phyloP scores from a whole-genome alignment of 345 rosid species.

The Abelmoschus esculentus region DNA sequence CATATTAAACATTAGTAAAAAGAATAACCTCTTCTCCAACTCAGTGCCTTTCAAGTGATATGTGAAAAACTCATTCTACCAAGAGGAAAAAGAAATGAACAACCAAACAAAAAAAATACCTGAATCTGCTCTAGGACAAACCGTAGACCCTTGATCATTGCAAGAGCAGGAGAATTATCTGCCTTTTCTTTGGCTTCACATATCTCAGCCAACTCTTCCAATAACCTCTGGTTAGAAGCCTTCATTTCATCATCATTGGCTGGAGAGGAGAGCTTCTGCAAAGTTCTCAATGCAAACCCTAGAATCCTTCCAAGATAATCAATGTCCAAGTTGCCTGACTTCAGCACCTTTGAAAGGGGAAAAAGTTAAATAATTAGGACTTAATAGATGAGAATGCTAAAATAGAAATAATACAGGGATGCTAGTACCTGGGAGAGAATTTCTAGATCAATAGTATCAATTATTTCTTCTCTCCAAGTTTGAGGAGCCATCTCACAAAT shows the following conservation, averaged over 20 bases:
- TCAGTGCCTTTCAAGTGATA: too few relatives aligned
- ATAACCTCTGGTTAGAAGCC: slow-evolving; percentile 35
- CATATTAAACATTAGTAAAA: background rate
- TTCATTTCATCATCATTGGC: slow-evolving; percentile 62
- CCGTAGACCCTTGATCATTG: slow-evolving; percentile 70
- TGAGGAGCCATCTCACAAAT: background rate
- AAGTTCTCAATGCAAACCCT: slow-evolving; percentile 60
- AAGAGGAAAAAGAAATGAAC: too few relatives aligned
- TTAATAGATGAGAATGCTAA: background rate
- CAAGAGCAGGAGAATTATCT: slow-evolving; percentile 39
- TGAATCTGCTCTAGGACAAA: too few relatives aligned
- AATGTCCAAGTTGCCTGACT: slow-evolving; percentile 59
- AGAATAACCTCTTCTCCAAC: too few relatives aligned
- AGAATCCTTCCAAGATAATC: slow-evolving; percentile 70
- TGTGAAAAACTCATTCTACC: too few relatives aligned
- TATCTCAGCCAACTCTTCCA: slow-evolving; percentile 53
- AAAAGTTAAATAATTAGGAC: background rate
- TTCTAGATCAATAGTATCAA: background rate
- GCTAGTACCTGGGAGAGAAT: background rate
- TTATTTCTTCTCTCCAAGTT: background rate
- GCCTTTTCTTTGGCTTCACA: slow-evolving; percentile 40
- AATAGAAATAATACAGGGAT: background rate
- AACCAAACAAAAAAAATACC: too few relatives aligned
- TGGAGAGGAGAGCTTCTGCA: slow-evolving; percentile 77
- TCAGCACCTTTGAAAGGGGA: slow-evolving; percentile 44